Base-by-base conservation (phyloP, 257 asterid species). In the Salvia splendens region DNA sequence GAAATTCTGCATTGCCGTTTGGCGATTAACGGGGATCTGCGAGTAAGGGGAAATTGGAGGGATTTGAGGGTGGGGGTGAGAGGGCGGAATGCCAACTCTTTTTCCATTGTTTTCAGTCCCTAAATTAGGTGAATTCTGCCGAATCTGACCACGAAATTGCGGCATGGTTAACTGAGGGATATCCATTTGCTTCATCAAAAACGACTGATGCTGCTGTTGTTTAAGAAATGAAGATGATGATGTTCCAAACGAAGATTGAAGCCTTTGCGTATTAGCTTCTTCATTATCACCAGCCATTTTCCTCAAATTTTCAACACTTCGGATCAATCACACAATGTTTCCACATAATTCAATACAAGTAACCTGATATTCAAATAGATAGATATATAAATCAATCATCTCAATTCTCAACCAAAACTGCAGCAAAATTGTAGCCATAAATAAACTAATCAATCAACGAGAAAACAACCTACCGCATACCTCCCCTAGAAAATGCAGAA, bases 11-110 rank as follows among this genome's bases (percentile, higher is more conserved):
- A 71, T 77, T 87, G 32, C 72, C 81, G 0, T 73, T 74, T 16
- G 30, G 30, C 88, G 78, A 69, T 69, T 77, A 1, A 68, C 79
- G 5, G 87, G 86, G 87, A 85, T 84, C 77, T 90, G 96, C 1
- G 99, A 93, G 64, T 90, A 90, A 12, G 96, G 96, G 0, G 96
- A 94, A 47, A 88, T 74, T 1, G 96, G 97, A 33, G 99, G 96
- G 73, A 89, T 90, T 73, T 88, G 97, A 0, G 96, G 30, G 30
- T 24, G 30, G 30, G 30, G 96, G 53, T 90, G 95, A 12, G 96
- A 82, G 6, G 97, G 96, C 42, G 99, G 97, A 64, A 94, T 88
- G 32, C 99, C 97, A n/a, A 63, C 82, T 77, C 96, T 80, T 42
- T 87, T 85, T 38, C 76, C 49, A 65, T 75, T 64, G 41, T 62